Percentiles rank a stretch among this genome's conserved stretches.
These are phyloP conservation scores for Rhodotorula graminis DNA, from an alignment of 768 basidiomycete genomes.

Conservation along the genomic window DNA sequence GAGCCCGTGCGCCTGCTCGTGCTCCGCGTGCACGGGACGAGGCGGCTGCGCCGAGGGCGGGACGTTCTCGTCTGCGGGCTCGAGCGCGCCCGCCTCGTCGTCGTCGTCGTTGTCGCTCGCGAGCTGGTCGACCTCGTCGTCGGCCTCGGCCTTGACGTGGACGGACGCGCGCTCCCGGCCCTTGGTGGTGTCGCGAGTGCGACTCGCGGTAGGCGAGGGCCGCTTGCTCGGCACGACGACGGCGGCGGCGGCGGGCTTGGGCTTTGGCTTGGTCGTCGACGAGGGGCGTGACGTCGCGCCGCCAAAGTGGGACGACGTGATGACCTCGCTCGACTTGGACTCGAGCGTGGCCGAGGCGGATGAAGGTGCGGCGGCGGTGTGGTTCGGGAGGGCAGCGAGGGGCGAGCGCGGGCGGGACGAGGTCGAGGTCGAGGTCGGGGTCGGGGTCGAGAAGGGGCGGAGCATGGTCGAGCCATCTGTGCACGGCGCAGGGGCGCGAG, in stretches of 20 bases:
- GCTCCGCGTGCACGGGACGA: too few relatives aligned
- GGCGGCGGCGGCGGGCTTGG: too few relatives aligned
- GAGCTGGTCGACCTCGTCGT: slow-evolving; percentile 5
- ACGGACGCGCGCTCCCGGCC: not conserved
- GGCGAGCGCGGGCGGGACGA: slow-evolving; percentile 5
- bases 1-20: not conserved
- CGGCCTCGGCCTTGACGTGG: not conserved
- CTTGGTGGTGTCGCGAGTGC: too few relatives aligned
- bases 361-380: not conserved
- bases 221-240: slow-evolving; percentile 7
- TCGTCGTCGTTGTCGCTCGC: not conserved
- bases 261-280: too few relatives aligned
- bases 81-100: not conserved
- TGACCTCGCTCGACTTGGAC: not conserved
- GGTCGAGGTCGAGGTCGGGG: not conserved
- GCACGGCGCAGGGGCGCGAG: too few relatives aligned
- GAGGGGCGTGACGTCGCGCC: not conserved
- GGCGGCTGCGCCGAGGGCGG: not conserved
- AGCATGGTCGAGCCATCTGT: not conserved
- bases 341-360: not conserved
- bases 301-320: slow-evolving; percentile 1
- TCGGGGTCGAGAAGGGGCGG: slow-evolving; percentile 1
- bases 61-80: not conserved
- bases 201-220: slow-evolving; percentile 8
- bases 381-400: not conserved